Percentiles rank a stretch among this genome's conserved stretches.
phyloP scores from a whole-genome alignment of 192 early-diverging fungal species.

The Backusella sp. region DNA sequence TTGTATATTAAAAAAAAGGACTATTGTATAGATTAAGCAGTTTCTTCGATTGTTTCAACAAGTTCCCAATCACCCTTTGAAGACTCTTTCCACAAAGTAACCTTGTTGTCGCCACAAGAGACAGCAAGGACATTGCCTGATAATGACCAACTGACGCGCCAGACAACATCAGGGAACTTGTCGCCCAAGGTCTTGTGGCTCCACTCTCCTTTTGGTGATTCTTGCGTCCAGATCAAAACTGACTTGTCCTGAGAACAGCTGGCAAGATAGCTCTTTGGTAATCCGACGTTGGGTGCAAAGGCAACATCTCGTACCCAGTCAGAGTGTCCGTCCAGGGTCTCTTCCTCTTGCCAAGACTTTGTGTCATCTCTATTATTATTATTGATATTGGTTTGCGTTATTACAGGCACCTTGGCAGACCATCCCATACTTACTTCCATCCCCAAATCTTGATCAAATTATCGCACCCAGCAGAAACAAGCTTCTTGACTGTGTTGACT shows the following conservation, averaged over 20 bases:
- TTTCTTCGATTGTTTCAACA: conserved; percentile 73
- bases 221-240: conserved; percentile 95
- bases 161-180: conserved; percentile 94
- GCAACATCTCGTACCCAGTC: conserved; percentile 99
- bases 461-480: conserved; percentile 95
- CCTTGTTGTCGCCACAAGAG: conserved; percentile 93
- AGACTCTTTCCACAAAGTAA: conserved; percentile 97
- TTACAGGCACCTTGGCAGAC: background rate
- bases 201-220: conserved; percentile 69
- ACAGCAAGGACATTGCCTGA: conserved; percentile 96
- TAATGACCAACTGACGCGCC: conserved; percentile 97
- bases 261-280: conserved; percentile 87
- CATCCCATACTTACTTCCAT: conserved; percentile 41
- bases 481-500: conserved; percentile 65
- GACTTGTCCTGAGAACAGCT: conserved; percentile 96
- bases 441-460: conserved; percentile 96
- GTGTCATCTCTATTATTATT: conserved; percentile 61
- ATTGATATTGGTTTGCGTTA: background rate
- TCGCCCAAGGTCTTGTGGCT: conserved; percentile 68
- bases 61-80: conserved; percentile 88
- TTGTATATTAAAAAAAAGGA: background rate
- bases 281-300: conserved; percentile 94
- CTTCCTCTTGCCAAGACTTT: conserved; percentile 79
- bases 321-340: conserved; percentile 82
- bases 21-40: conserved; percentile 12